phyloP scores from a whole-genome alignment of 257 asterid genomes.

The Henckelia pumila region DNA sequence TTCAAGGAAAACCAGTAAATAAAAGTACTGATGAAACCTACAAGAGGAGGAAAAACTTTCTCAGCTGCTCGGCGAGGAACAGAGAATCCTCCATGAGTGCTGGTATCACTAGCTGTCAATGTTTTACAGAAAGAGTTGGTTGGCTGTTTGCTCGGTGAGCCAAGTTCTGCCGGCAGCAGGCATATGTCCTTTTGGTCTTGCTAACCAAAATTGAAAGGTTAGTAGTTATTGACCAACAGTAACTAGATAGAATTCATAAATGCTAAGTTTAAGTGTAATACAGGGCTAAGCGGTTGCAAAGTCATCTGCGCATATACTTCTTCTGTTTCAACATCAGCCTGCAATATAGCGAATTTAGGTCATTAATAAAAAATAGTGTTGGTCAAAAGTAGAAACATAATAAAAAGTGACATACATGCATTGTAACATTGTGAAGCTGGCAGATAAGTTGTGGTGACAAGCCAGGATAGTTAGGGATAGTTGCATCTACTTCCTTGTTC shows the following conservation, averaged over 20 bases:
- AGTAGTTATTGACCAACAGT: conserved; percentile 11
- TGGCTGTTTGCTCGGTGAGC: conserved; percentile 89
- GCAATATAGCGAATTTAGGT: conserved; percentile 30
- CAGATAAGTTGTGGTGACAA: conserved; percentile 88
- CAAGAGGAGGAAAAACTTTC: conserved; percentile 97
- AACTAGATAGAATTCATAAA: conserved; percentile 18
- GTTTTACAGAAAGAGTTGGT: conserved; percentile 91
- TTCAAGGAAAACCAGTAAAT: not conserved
- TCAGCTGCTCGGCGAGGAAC: conserved; percentile 99
- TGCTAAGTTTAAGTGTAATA: conserved; percentile 30
- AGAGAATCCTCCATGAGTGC: conserved; percentile 98
- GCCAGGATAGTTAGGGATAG: conserved; percentile 88
- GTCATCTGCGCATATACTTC: conserved; percentile 97
- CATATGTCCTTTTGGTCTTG: conserved; percentile 95
- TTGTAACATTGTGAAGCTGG: conserved; percentile 94
- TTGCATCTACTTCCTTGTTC: conserved; percentile 80
- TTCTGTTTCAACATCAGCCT: conserved; percentile 95
- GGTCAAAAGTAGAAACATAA: not conserved
- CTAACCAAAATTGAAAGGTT: conserved; percentile 34
- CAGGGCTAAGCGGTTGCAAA: conserved; percentile 85
- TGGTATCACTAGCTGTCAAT: conserved; percentile 88
- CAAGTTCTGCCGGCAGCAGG: conserved; percentile 84
- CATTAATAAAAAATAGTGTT: conserved; percentile 5
- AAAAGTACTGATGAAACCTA: conserved; percentile 34
- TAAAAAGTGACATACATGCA: conserved; percentile 62